Evolutionary conservation across 2,329 filamentous ascomycete species (phyloP).

Genomic region (Trichoderma arundinaceum): DNA sequence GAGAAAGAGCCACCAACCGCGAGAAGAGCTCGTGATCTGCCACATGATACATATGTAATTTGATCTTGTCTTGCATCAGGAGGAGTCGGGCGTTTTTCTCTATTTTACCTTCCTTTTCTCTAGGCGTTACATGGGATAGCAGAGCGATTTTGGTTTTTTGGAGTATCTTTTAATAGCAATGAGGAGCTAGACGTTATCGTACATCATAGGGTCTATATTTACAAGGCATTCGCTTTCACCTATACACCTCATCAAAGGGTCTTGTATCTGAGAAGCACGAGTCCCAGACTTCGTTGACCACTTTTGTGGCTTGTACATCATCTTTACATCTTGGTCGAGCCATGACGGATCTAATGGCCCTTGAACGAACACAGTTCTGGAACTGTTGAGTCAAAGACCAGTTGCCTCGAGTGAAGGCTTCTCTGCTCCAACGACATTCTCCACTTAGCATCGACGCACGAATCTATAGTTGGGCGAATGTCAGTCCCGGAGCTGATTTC

Average conservation of each 20-base stretch:
- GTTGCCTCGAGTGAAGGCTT: constrained; percentile 83
- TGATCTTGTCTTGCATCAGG: constrained; percentile 37
- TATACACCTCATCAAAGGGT: constrained; percentile 96
- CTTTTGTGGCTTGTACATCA: constrained; percentile 81
- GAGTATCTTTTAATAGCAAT: constrained; percentile 33
- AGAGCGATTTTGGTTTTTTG: constrained; percentile 29
- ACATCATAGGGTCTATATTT: constrained; percentile 34
- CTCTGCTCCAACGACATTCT: constrained; percentile 88
- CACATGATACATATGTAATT: constrained; percentile 34
- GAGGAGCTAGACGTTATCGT: constrained; percentile 35
- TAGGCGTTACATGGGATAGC: constrained; percentile 9
- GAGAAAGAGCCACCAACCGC: constrained; percentile 58
- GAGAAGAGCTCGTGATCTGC: constrained; percentile 49
- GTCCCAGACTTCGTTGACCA: constrained; percentile 98
- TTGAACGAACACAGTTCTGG: constrained; percentile 84
- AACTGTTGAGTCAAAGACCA: constrained; percentile 91
- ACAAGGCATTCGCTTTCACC: constrained; percentile 52
- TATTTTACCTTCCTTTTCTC: neutral
- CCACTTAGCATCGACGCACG: constrained; percentile 90
- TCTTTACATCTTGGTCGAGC: constrained; percentile 81
- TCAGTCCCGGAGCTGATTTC: neutral
- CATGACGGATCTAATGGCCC: constrained; percentile 81
- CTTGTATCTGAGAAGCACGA: constrained; percentile 94
- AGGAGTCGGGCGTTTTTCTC: constrained; percentile 34
- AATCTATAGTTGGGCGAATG: constrained; percentile 62